Evolutionary conservation across 305 asterid genomes (phyloP), one percentile per base, ranked within the genome.

Genomic region (Stenogyne calaminthoides): DNA sequence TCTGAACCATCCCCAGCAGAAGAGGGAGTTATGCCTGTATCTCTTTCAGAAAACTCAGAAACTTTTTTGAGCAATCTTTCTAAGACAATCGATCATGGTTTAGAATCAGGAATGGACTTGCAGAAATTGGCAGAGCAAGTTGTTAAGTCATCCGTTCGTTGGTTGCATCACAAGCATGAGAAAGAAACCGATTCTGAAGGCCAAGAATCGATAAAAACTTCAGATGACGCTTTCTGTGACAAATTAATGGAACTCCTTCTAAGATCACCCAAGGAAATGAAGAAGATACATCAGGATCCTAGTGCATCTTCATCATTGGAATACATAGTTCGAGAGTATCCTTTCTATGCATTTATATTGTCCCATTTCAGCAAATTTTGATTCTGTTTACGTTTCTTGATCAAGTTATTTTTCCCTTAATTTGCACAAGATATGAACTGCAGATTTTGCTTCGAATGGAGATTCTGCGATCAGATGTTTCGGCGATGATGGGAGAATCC

Each of bases 381-480:
- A 62, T 78, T 44, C 49, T 60, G 15, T 66, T n/a, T 71, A 39
- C 6, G 25, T 39, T 40, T 46, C 37, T 42, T 18, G 76, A 70
- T 11, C 46, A 20, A 7, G 70, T 60, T 32, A 1, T 32, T 32
- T 64, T 77, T 84, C 77, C 92, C 88, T 88, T 81, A 75, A 85
- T 73, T 67, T 70, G 77, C 78, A 67, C 67, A 32, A 95, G 98
- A 88, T 89, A 90, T 63, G 99, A 95, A 80, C 70, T 95, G 76
- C 97, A 95, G 91, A 80, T 95, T 75, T 90, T 95, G 20, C 96
- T 95, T 56, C 92, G 99, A 57, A 82, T 95, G 91, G 99, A 95
- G 86, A 82, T 95, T 82, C 85, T 95, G 57, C 82, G 80, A 60
- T 84, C 92, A 29, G 86, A 78, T 75, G 75, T 80, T 75, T 74